Conservation (phyloP, 306 rosid genomes). For the Casuarina glauca region DNA sequence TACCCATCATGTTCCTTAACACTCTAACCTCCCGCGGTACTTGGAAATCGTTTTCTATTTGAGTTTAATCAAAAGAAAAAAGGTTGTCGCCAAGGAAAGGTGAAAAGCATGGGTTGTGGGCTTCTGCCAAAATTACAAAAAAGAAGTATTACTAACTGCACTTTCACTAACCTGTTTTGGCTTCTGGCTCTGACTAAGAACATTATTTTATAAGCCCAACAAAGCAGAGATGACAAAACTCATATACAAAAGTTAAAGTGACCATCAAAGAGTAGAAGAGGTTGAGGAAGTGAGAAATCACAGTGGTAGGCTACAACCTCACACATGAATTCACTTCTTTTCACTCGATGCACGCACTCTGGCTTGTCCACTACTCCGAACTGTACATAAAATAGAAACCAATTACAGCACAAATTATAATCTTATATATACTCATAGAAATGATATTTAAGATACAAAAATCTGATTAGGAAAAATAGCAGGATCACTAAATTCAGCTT, state of each 20-base stretch:
- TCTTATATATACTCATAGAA: too few species aligned
- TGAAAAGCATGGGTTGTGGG: not conserved
- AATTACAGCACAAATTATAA: too few species aligned
- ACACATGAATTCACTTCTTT: not conserved
- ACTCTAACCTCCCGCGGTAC: not conserved
- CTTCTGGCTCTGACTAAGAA: not conserved
- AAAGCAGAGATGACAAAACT: too few species aligned
- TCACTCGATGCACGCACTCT: not conserved
- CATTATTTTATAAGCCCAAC: not conserved
- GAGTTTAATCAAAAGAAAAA: not conserved
- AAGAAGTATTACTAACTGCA: not conserved
- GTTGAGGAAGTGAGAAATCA: not conserved
- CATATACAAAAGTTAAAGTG: not conserved
- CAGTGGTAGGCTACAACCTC: not conserved
- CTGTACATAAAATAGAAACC: too few species aligned
- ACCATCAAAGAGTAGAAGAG: not conserved
- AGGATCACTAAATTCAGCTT: too few species aligned
- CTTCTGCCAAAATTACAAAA: not conserved
- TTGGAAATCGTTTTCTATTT: not conserved
- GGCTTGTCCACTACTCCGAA: not conserved
- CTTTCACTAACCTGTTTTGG: not conserved
- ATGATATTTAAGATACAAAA: too few species aligned
- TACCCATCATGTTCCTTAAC: not conserved
- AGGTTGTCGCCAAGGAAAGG: not conserved
- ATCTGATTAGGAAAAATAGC: too few species aligned